Evolutionary conservation across 345 rosid genomes (phyloP).

Genomic region (Bretschneidera sinensis): DNA sequence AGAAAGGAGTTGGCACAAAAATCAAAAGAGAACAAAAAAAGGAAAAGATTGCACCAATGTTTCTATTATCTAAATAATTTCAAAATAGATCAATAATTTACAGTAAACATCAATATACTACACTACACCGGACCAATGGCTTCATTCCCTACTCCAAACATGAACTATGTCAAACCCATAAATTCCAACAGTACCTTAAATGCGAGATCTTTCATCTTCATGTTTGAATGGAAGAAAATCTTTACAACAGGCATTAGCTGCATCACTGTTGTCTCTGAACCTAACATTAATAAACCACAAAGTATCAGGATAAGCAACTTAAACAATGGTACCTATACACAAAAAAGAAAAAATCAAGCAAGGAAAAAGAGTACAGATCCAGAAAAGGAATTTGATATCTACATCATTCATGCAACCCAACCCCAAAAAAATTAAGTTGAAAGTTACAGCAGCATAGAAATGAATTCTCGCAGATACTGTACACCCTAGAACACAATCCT

Average conservation of each 20-base stretch:
- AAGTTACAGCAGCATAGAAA: too few relatives aligned
- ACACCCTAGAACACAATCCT: neutral
- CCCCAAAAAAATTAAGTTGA: neutral
- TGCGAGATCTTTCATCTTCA: constrained; percentile 8
- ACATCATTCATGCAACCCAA: neutral
- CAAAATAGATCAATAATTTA: constrained; percentile 26
- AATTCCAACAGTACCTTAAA: constrained; percentile 23
- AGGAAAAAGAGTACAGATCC: neutral
- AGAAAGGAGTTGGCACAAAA: constrained; percentile 4
- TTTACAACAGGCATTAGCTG: constrained; percentile 20
- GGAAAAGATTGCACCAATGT: constrained; percentile 8
- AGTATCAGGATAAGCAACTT: neutral
- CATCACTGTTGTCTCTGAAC: constrained; percentile 20
- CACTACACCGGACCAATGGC: constrained; percentile 54
- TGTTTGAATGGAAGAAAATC: constrained; percentile 20
- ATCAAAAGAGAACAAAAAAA: constrained; percentile 4
- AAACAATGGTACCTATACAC: neutral
- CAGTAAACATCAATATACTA: constrained; percentile 28
- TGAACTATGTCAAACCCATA: constrained; percentile 22
- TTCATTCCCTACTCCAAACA: constrained; percentile 44
- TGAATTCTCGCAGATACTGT: too few relatives aligned
- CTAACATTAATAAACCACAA: constrained; percentile 12
- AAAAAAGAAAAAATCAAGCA: neutral
- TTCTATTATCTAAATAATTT: constrained; percentile 24
- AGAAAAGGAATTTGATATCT: neutral